Percentiles rank a stretch among this genome's conserved stretches.
Evolutionary conservation across 352 stramenopile species (phyloP).

Genomic region (Hyphochytrium catenoides): DNA sequence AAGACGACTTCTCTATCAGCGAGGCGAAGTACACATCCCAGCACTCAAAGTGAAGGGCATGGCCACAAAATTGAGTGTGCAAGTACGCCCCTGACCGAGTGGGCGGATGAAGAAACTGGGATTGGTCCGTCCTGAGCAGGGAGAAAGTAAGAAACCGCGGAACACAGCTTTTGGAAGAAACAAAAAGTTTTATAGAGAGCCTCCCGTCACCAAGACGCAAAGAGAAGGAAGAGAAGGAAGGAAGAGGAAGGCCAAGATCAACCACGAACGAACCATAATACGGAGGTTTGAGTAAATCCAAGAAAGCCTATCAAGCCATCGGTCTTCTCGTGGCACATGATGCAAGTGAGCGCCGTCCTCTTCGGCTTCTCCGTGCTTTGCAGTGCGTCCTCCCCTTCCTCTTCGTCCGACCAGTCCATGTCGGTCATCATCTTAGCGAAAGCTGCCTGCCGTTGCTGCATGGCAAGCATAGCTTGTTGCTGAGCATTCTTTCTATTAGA

Average conservation of each 20-base stretch:
- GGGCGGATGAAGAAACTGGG: too few species aligned
- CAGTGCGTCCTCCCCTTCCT: constrained; percentile 20
- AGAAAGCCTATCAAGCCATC: too few species aligned
- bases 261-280: too few species aligned
- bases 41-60: constrained; percentile 65
- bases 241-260: too few species aligned
- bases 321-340: constrained; percentile 5
- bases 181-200: too few species aligned
- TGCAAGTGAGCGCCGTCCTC: constrained; percentile 8
- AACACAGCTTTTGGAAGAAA: too few species aligned
- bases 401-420: constrained; percentile 30
- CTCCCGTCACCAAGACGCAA: too few species aligned
- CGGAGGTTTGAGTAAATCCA: too few species aligned
- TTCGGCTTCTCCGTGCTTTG: constrained; percentile 7
- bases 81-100: constrained; percentile 29
- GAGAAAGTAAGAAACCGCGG: neutral
- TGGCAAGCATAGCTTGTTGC: constrained; percentile 48
- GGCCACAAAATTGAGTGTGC: constrained; percentile 49
- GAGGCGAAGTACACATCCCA: constrained; percentile 68
- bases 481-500: constrained; percentile 53
- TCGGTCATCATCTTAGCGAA: constrained; percentile 42
- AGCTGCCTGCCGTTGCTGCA: constrained; percentile 43
- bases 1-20: constrained; percentile 32
- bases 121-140: too few species aligned
- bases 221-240: too few species aligned